Base-by-base conservation (phyloP, 768 basidiomycete species). In the Boletus sp. region DNA sequence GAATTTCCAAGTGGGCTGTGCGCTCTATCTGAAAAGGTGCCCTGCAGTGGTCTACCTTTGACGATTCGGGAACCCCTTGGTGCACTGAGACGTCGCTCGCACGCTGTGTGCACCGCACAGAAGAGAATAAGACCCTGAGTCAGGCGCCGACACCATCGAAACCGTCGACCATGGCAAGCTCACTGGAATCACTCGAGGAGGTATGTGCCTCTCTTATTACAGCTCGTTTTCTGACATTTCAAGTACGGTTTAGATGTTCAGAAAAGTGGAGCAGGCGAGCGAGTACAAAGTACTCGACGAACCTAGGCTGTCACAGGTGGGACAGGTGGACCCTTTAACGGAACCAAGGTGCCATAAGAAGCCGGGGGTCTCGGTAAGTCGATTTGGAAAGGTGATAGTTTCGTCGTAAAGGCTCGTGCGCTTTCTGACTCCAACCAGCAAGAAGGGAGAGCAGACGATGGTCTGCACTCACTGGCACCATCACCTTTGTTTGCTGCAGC, bases 331-430 rank as follows among this genome's bases (percentile, higher is more conserved):
- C 63, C 56, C 63, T 50, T 38, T 68, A 33, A 51, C 47, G 9
- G 50, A 50, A 9, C 25, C 58, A 27, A 70, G 62, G 59, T 67
- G 68, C 37, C 67, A 69, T 38, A 73, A 77, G 53, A 70, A 77
- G 44, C 79, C 78, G 17, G 83, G 80, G 49, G 74, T 86, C 35
- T 84, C 83, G 1, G 75, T 86, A 40, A 81, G 82, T 50, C 75
- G 81, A 17, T 82, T 84, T 58, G 84, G 85, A 27, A 79, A 83
- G 77, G 83, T 84, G 45, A 54, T 73, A 54, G 19, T 47, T 39
- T 45, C 23, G 49, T 55, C 42, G 27, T 47, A 53, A 8, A 27
- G 19, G 25, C 14, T 34, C 21, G 47, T 11, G 15, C 37, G 27
- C 19, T 37, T 21, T 59, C 54, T 58, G 51, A 55, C 32, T 38